Conservation (phyloP, 2,329 filamentous ascomycete genomes). For the Verticillium nubilum region DNA sequence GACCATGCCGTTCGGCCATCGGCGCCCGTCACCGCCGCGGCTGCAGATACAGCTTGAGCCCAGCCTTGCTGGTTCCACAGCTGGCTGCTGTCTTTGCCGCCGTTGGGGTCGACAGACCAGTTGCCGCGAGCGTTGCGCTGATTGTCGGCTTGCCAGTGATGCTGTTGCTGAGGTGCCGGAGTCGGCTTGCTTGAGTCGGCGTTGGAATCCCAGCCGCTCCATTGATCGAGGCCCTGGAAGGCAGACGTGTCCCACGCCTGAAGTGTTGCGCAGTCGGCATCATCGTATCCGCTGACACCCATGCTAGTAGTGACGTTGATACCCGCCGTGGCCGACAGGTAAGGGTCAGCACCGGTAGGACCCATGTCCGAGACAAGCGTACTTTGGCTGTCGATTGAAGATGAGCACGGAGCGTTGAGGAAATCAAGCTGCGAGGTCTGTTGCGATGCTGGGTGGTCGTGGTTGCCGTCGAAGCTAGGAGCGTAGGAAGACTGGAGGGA, state of each 20-base stretch:
- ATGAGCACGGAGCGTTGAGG: conserved; percentile 7
- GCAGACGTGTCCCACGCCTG: conserved; percentile 9
- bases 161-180: conserved; percentile 3
- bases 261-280: conserved; percentile 6
- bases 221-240: conserved; percentile 11
- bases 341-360: conserved; percentile 9
- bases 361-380: conserved; percentile 11
- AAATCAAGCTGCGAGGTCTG: conserved; percentile 10
- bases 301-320: conserved; percentile 12
- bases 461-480: conserved; percentile 34
- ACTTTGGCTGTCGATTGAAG: conserved; percentile 12
- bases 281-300: conserved; percentile 10
- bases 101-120: conserved; percentile 13
- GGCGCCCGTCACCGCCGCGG: conserved; percentile 21
- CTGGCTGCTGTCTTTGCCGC: conserved; percentile 17
- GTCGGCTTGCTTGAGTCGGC: not conserved
- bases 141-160: conserved; percentile 12
- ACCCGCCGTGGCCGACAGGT: conserved; percentile 11
- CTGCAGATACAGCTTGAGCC: conserved; percentile 26
- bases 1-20: conserved; percentile 12
- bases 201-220: conserved; percentile 11
- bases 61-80: conserved; percentile 24
- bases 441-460: conserved; percentile 2
- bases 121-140: conserved; percentile 14
- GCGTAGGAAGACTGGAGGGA: conserved; percentile 42